Evolutionary conservation across 176 grass and related monocot genomes (phyloP).

Genomic region (Oryza glumipatula): DNA sequence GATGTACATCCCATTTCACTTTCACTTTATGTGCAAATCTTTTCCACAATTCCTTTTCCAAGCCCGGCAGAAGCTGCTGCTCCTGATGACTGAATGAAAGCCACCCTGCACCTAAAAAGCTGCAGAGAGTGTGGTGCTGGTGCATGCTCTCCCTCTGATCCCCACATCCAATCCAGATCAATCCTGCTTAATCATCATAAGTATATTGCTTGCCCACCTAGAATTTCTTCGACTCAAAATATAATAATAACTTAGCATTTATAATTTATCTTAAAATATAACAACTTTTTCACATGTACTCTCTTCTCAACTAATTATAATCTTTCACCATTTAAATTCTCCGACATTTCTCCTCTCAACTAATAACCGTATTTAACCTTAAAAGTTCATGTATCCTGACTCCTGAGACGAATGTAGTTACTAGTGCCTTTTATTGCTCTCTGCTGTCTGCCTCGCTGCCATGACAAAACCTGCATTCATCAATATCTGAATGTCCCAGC

Average conservation of each 20-base stretch:
- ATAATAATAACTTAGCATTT: no score
- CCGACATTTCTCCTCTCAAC: no score
- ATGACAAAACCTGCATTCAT: slow-evolving; percentile 15
- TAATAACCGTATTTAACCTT: no score
- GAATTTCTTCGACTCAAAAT: no score
- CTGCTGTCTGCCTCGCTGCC: background rate
- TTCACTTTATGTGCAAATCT: slow-evolving; percentile 31
- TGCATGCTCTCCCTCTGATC: slow-evolving; percentile 10
- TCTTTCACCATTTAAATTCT: no score
- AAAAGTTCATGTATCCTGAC: no score
- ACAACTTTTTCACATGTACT: no score
- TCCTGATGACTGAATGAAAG: slow-evolving; percentile 36
- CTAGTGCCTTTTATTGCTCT: background rate
- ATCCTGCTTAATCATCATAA: background rate
- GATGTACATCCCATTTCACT: background rate
- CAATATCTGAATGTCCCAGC: background rate
- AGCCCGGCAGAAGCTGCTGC: slow-evolving; percentile 25
- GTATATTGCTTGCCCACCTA: background rate
- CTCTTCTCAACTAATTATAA: no score
- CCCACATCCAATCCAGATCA: slow-evolving; percentile 10
- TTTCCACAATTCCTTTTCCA: slow-evolving; percentile 31
- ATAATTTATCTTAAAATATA: no score
- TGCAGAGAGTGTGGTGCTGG: background rate
- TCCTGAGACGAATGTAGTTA: no score
- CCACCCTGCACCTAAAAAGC: slow-evolving; percentile 44